These are phyloP conservation scores for Triticum timopheevii DNA, from an alignment of 176 grass and related monocot species.

Conservation along the genomic window DNA sequence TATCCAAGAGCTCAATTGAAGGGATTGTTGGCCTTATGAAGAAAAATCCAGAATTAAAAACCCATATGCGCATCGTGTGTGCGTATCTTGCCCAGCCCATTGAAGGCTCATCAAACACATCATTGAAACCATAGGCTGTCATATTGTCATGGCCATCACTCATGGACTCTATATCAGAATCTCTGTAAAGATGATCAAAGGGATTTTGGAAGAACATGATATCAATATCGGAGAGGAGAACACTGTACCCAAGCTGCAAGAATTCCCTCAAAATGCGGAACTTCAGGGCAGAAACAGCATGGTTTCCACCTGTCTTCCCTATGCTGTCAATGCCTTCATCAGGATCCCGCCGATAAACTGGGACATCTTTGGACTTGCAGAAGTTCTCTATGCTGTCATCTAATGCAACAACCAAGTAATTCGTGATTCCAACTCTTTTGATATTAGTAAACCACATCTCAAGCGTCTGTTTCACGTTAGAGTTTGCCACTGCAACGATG, in stretches of 20 bases:
- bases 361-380: conserved; percentile 70
- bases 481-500: conserved; percentile 91
- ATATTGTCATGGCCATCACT: conserved; percentile 90
- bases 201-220: conserved; percentile 96
- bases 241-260: conserved; percentile 92
- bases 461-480: conserved; percentile 84
- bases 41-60: conserved; percentile 98
- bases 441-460: conserved; percentile 92
- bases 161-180: conserved; percentile 95
- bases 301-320: conserved; percentile 77
- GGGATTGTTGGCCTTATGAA: conserved; percentile 91
- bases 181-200: conserved; percentile 86
- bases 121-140: conserved; percentile 94
- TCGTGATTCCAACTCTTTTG: conserved; percentile 80
- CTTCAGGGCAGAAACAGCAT: conserved; percentile 92
- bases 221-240: conserved; percentile 93
- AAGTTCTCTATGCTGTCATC: conserved; percentile 71
- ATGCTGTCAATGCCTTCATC: conserved; percentile 78
- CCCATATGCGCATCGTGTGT: conserved; percentile 97
- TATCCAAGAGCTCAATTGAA: conserved; percentile 92
- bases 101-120: conserved; percentile 92
- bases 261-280: conserved; percentile 92
- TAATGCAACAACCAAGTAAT: conserved; percentile 91
- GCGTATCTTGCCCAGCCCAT: conserved; percentile 99
- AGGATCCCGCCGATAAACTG: conserved; percentile 76